Evolutionary conservation across 129 eudicot species (phyloP), one percentile per base, ranked within the genome.

Genomic region (Ambrosia artemisiifolia): DNA sequence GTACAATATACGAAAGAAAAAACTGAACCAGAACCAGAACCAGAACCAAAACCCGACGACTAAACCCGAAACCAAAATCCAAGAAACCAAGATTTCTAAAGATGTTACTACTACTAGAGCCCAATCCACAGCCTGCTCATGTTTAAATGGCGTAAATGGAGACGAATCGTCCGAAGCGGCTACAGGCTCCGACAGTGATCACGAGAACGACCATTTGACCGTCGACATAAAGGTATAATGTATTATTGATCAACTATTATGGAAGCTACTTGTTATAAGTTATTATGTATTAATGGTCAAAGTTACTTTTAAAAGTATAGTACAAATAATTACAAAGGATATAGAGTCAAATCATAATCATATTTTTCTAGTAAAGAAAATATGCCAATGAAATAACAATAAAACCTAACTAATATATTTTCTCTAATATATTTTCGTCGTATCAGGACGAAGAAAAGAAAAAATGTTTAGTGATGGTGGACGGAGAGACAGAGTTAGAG

Each of bases 401-500:
- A 40, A 40, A 40, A 8, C 2, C 44, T 40, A 40, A 40, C 44
- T 40, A 40, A 40, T 40, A 40, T 40, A 40, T 40, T 40, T 40
- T 40, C 7, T 40, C 4, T 1, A 10, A 40, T 24, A 24, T 24
- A 24, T 24, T 24, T 24, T 24, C 1, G 0, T 24, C 1, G 28
- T 24, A 24, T 1, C 10, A 40, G 44, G 62, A 18, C 7, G 80
- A 55, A 20, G 63, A 69, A 9, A 75, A 74, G n/a, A 75, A 62
- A 2, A 86, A 74, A 75, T 67, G 69, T 40, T 70, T 94, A 30
- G 85, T 88, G 62, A 94, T 94, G 90, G 95, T 94, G 35, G 98
- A 93, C 44, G 98, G 96, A 0, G 98, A 94, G 67, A 88, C 97
- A 0, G 88, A 90, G 83, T 75, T 94, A 2, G 97, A 94, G 34